Percentiles rank a stretch among this genome's conserved stretches.
Conservation (phyloP, 2,329 filamentous ascomycete genomes). For the Trichoderma gracile region DNA sequence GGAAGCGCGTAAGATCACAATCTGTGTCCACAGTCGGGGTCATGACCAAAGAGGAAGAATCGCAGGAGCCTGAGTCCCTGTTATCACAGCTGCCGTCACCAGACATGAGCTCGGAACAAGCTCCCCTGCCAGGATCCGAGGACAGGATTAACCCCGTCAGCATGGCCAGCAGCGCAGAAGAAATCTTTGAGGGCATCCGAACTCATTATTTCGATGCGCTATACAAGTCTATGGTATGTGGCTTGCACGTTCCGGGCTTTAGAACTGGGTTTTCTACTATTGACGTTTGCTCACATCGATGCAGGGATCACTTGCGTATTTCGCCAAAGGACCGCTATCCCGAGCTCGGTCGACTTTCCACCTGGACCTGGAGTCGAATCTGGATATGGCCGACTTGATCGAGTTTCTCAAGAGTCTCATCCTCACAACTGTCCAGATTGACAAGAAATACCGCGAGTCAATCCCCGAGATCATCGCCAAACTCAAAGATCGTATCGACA, state of each 20-base stretch:
- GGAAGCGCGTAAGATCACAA: constrained; percentile 50
- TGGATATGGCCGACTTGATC: constrained; percentile 64
- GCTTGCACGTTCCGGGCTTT: neutral
- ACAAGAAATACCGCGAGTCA: constrained; percentile 78
- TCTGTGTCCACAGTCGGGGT: constrained; percentile 44
- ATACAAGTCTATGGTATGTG: constrained; percentile 62
- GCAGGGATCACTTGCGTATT: constrained; percentile 76
- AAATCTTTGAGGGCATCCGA: constrained; percentile 60
- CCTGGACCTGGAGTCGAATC: constrained; percentile 58
- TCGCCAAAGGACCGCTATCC: constrained; percentile 78
- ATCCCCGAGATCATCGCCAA: constrained; percentile 62
- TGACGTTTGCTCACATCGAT: neutral
- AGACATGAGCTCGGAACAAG: constrained; percentile 28
- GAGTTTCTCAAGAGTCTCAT: constrained; percentile 68
- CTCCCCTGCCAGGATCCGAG: constrained; percentile 3
- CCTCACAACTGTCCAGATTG: constrained; percentile 66
- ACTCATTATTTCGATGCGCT: constrained; percentile 60
- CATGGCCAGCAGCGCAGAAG: constrained; percentile 32
- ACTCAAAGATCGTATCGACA: constrained; percentile 58
- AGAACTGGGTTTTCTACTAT: no score
- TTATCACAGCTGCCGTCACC: constrained; percentile 31
- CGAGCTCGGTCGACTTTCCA: constrained; percentile 71
- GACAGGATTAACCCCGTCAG: neutral
- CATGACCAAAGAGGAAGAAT: constrained; percentile 29
- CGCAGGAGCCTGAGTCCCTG: constrained; percentile 26